Base-by-base conservation (phyloP, 139 green algal genomes). In the Chlamydomonas applanata region DNA sequence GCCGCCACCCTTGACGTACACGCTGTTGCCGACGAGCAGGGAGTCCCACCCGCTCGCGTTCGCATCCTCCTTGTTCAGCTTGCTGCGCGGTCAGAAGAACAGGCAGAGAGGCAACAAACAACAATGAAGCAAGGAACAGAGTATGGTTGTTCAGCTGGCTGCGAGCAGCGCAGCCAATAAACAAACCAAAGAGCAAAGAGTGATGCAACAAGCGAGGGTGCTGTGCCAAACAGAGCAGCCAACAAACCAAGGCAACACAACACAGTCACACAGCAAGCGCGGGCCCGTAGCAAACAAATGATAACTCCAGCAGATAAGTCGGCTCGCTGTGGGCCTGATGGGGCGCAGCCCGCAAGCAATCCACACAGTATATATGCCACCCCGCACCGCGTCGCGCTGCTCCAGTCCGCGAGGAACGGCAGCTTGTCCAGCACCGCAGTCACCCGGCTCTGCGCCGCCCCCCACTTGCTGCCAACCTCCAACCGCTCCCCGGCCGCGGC, bases 1-100 rank as follows among this genome's bases (percentile, higher is more conserved):
- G 0, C 20, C 35, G 24, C 65, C 30, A 4, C 71, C 71, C 66
- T 83, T 83, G 65, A 83, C 77, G 66, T 83, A 83, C 54, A 71
- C n/a, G 20, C 61, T 9, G 22, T 76, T 70, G 11, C 61, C 46
- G 16, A 66, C n/a, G 2, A 78, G 45, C 40, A 83, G 71, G 3
- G 56, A 52, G 65, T 83, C 77, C 77, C 77, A 83, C n/a, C 77
- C 77, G 17, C 4, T 66, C 3, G 14, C 32, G 25, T 34, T 40
- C 36, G 17, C 65, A 7, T 71, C 72, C 3, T 74, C 74, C n/a
- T 35, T 35, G 16, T 36, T 20, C 65, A 79, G 25, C 54, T 71
- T 70, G 65, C 59, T 66, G 59, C 59, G 59, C 20, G 14, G n/a
- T n/a, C n/a, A 62, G 4, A 62, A 11, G 40, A 11, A 49, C 7